Conservation (phyloP, 2,329 filamentous ascomycete species). For the Clarireedia sp. region DNA sequence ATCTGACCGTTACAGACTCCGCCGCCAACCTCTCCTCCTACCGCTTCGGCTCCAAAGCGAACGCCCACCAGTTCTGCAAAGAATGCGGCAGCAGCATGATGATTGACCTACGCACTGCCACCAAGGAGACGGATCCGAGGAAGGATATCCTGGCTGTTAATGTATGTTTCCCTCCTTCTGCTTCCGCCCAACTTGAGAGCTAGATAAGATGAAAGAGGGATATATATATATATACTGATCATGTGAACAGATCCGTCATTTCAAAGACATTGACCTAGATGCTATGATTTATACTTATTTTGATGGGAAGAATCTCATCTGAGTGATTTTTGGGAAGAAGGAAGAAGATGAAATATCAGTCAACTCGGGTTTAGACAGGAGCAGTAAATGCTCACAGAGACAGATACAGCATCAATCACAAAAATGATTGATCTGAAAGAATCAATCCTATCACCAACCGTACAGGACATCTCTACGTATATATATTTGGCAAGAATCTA, state of each 20-base stretch:
- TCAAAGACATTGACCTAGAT: constrained; percentile 19
- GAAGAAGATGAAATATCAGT: no score
- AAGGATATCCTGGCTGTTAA: constrained; percentile 20
- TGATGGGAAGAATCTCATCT: constrained; percentile 16
- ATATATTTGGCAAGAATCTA: no score
- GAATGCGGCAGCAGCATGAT: constrained; percentile 18
- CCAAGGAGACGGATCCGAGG: constrained; percentile 11
- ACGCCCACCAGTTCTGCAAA: constrained; percentile 20
- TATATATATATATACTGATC: not conserved
- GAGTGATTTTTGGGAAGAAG: not conserved
- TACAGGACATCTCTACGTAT: no score
- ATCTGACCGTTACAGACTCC: no score
- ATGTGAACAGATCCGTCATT: constrained; percentile 16
- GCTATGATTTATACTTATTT: constrained; percentile 16
- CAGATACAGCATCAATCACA: no score
- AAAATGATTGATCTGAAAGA: no score
- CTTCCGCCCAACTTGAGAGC: not conserved
- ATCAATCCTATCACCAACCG: no score
- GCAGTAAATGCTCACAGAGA: no score
- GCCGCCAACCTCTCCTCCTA: constrained; percentile 10
- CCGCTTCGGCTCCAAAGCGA: constrained; percentile 12
- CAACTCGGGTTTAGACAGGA: no score
- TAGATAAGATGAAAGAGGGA: not conserved
- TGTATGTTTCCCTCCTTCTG: constrained; percentile 8
- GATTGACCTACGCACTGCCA: constrained; percentile 14